A percentile compares a stretch with the other conserved stretches of the same genome.
These are phyloP conservation scores for Immersiporthe knoxdaviesiana DNA, from an alignment of 2,329 filamentous ascomycete species.

Conservation along the genomic window DNA sequence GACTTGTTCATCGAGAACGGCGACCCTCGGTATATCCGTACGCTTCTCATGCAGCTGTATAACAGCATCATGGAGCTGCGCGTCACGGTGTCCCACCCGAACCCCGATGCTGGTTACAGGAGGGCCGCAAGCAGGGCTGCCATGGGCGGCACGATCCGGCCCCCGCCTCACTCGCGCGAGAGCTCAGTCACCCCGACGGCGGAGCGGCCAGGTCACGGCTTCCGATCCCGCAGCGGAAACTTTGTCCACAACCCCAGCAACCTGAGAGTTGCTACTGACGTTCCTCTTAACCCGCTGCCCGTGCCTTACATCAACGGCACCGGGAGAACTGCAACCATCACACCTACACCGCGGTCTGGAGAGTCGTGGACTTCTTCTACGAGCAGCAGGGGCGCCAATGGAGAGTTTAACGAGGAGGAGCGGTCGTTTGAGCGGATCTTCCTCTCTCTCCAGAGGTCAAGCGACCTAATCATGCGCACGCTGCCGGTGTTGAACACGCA, in stretches of 20 bases:
- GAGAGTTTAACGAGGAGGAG: slow-evolving; percentile 76
- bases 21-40: slow-evolving; percentile 68
- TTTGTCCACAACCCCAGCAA: slow-evolving; percentile 55
- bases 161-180: slow-evolving; percentile 49
- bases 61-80: slow-evolving; percentile 71
- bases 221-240: slow-evolving; percentile 44
- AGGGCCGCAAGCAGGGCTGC: slow-evolving; percentile 34
- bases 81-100: slow-evolving; percentile 50
- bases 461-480: slow-evolving; percentile 72
- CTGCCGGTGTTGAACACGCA: slow-evolving; percentile 72
- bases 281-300: slow-evolving; percentile 38
- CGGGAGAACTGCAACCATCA: slow-evolving; percentile 56
- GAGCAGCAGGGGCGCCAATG: slow-evolving; percentile 55
- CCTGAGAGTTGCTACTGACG: slow-evolving; percentile 61
- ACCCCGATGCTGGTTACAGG: slow-evolving; percentile 36
- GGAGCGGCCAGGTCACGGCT: slow-evolving; percentile 47
- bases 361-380: slow-evolving; percentile 73
- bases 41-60: slow-evolving; percentile 65
- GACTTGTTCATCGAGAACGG: slow-evolving; percentile 67
- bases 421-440: slow-evolving; percentile 82
- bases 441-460: slow-evolving; percentile 72
- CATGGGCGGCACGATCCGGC: slow-evolving; percentile 53
- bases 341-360: slow-evolving; percentile 76
- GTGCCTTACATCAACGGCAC: slow-evolving; percentile 52
- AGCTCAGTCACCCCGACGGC: slow-evolving; percentile 57